Conservation (phyloP, 371 early-diverging fungal species). For the Dichotomocladium elegans region DNA sequence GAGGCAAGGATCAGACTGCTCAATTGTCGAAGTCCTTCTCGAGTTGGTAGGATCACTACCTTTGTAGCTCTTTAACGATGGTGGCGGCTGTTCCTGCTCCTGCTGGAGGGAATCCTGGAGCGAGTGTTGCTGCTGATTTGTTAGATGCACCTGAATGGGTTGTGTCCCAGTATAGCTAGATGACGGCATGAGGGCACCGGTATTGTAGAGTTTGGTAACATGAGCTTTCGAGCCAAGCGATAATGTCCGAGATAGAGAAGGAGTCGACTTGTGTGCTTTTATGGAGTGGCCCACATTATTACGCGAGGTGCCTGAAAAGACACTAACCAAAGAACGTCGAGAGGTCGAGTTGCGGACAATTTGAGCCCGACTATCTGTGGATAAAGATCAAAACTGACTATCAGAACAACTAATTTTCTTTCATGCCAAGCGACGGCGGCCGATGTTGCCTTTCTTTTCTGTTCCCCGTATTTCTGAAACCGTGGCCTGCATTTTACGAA, state of each 20-base stretch:
- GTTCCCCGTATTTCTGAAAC: background rate
- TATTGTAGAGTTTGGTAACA: conserved; percentile 25
- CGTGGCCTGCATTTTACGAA: background rate
- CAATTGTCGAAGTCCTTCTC: background rate
- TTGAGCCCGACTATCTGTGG: background rate
- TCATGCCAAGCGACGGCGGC: background rate
- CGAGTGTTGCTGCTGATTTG: background rate
- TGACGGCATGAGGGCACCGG: conserved; percentile 11
- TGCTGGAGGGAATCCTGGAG: background rate
- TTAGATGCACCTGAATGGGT: conserved; percentile 3
- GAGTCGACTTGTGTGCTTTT: conserved; percentile 18
- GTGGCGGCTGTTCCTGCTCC: conserved; percentile 1
- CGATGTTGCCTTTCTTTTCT: background rate
- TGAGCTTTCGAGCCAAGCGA: conserved; percentile 15
- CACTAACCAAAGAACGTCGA: conserved; percentile 11
- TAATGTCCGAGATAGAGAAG: conserved; percentile 17
- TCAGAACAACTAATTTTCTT: background rate
- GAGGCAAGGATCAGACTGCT: background rate
- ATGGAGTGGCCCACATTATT: background rate
- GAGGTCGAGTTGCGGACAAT: conserved; percentile 5
- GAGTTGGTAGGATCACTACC: background rate
- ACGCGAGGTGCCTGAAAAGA: conserved; percentile 4
- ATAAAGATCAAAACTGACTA: background rate
- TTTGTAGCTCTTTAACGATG: conserved; percentile 5
- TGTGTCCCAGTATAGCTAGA: background rate